Base-by-base conservation (phyloP, 176 grass and related monocot genomes). In the Carex cristatella region DNA sequence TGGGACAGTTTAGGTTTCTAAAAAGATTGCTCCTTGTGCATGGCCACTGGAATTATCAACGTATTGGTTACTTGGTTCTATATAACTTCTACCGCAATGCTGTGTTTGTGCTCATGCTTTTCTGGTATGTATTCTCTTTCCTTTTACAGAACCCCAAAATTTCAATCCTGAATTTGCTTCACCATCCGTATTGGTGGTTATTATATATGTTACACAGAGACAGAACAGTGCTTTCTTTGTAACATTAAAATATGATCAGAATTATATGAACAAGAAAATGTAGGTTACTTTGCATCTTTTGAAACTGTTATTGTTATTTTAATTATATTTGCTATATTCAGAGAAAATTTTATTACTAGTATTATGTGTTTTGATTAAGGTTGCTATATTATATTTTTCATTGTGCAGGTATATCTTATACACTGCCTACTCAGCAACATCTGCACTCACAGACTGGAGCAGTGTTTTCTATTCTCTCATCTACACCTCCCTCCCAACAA, bases 1-100 rank as follows among this genome's bases (percentile, higher is more conserved):
- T 99, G 97, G 97, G 97, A n/a, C 97, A 99, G 61, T 99, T 99
- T 63, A 69, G 91, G 28, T 99, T 99, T 90, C 84, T 99, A 65
- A 99, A 99, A 79, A 94, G 97, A 91, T 92, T 99, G 85, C 97
- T 99, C 70, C 97, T 99, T 91, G 97, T 99, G 42, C 97, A 99
- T 0, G 97, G 97, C 7, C 97, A 99, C 85, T 99, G 97, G 97
- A 99, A 99, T 91, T 99, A 99, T 84, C 97, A 99, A 84, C 97
- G 97, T 33, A 88, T 99, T 51, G 97, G 93, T 32, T 96, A 99
- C 88, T 95, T 99, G 91, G 91, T 99, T 81, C 79, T 99, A 3
- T 99, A 99, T 88, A 99, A 99, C 81, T 99, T 99, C 81, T 96
- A 99, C 46, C 91, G 93, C 35, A 99, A 99, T 89, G 97, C 97